Evolutionary conservation across 2,329 filamentous ascomycete genomes (phyloP).

Genomic region (Uncinocarpus reesii): DNA sequence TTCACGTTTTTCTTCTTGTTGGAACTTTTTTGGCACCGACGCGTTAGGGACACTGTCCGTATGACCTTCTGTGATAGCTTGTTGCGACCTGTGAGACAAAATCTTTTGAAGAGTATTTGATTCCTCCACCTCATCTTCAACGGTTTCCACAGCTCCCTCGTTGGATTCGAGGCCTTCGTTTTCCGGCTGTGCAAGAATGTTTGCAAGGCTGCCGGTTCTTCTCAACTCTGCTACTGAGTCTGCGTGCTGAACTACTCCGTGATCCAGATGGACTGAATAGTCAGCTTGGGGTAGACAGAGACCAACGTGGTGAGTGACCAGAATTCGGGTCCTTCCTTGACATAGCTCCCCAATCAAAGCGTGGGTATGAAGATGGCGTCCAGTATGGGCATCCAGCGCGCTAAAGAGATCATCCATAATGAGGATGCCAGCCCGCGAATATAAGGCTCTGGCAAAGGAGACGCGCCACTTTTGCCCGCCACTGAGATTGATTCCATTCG

Average conservation of each 20-base stretch:
- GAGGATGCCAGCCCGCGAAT: slow-evolving; percentile 65
- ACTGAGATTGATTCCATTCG: slow-evolving; percentile 73
- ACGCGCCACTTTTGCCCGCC: slow-evolving; percentile 78
- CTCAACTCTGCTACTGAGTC: slow-evolving; percentile 54
- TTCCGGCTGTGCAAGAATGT: slow-evolving; percentile 32
- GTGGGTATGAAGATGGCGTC: slow-evolving; percentile 66
- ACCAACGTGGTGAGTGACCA: slow-evolving; percentile 71
- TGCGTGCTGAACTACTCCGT: slow-evolving; percentile 54
- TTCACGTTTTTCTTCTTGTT: slow-evolving; percentile 64
- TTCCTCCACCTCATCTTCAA: slow-evolving; percentile 28
- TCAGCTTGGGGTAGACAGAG: slow-evolving; percentile 61
- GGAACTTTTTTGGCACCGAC: slow-evolving; percentile 53
- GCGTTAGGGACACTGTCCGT: slow-evolving; percentile 15
- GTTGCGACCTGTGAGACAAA: slow-evolving; percentile 21
- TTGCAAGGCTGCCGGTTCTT: slow-evolving; percentile 32
- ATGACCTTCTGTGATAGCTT: slow-evolving; percentile 4
- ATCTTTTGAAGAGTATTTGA: slow-evolving; percentile 41
- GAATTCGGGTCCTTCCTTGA: slow-evolving; percentile 58
- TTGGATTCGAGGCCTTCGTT: slow-evolving; percentile 41
- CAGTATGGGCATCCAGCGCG: slow-evolving; percentile 69
- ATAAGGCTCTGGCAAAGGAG: slow-evolving; percentile 67
- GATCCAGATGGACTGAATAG: slow-evolving; percentile 62
- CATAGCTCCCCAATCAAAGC: slow-evolving; percentile 63
- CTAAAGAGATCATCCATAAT: slow-evolving; percentile 78
- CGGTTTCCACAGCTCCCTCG: slow-evolving; percentile 38